A percentile compares a stretch with the other conserved stretches of the same genome.
These are phyloP conservation scores for Fusarium sp. DNA, from an alignment of 2,329 filamentous ascomycete genomes.

Conservation along the genomic window DNA sequence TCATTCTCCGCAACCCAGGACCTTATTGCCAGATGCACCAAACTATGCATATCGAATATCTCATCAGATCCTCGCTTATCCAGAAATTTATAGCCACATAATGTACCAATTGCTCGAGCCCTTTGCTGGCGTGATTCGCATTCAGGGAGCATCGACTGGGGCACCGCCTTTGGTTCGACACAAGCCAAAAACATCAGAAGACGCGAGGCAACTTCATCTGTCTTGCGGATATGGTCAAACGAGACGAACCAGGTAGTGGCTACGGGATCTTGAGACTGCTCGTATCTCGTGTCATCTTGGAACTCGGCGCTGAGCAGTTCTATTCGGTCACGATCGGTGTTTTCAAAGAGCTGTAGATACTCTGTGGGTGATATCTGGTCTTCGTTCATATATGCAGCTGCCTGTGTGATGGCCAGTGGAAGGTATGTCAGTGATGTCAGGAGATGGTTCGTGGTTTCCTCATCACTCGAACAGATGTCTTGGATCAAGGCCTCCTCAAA, in stretches of 20 bases:
- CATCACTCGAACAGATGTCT: background rate
- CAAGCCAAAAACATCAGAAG: constrained; percentile 54
- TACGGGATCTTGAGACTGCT: constrained; percentile 51
- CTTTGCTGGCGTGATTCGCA: constrained; percentile 33
- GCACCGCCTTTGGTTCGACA: constrained; percentile 57
- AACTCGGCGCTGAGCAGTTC: constrained; percentile 47
- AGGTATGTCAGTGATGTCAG: constrained; percentile 50
- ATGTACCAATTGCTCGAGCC: constrained; percentile 49
- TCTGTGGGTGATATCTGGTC: constrained; percentile 43
- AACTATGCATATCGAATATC: background rate
- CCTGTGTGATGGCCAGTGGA: constrained; percentile 56
- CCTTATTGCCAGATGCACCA: background rate
- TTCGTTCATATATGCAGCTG: constrained; percentile 57
- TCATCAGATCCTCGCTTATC: background rate
- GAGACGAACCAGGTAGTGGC: constrained; percentile 58
- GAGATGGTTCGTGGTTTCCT: background rate
- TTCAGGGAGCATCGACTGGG: constrained; percentile 52
- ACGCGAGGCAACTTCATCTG: constrained; percentile 43
- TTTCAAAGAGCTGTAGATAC: constrained; percentile 53
- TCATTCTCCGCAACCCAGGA: background rate
- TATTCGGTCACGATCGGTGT: constrained; percentile 50
- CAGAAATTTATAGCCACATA: background rate
- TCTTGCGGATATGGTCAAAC: constrained; percentile 54
- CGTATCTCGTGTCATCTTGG: constrained; percentile 45
- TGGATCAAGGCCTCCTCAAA: background rate